phyloP scores from a whole-genome alignment of 176 grass and related monocot genomes.

The Ananas comosus region DNA sequence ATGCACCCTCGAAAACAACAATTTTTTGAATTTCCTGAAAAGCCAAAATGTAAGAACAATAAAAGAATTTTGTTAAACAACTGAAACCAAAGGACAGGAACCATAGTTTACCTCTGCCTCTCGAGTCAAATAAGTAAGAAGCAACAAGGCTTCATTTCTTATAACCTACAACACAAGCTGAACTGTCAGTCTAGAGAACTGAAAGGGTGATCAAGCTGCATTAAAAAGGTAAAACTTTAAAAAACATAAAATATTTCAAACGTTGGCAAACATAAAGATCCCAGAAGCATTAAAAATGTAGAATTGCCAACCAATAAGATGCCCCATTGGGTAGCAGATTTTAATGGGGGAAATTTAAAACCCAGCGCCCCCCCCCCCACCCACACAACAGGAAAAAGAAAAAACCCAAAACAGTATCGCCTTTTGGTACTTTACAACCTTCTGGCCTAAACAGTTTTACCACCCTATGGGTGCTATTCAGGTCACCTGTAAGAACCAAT shows the following conservation, averaged over 20 bases:
- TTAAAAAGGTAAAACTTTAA: not conserved
- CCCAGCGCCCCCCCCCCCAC: not conserved
- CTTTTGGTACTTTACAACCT: too few relatives aligned
- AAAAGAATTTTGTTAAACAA: not conserved
- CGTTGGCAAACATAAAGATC: not conserved
- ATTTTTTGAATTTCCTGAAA: conserved; percentile 99
- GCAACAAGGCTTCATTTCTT: conserved; percentile 93
- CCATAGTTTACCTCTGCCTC: conserved; percentile 67
- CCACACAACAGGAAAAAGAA: too few relatives aligned
- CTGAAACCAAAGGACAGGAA: conserved; percentile 24
- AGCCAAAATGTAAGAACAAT: conserved; percentile 15
- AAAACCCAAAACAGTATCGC: too few relatives aligned
- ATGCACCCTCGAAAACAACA: conserved; percentile 93
- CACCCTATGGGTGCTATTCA: too few relatives aligned
- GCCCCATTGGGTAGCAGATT: not conserved
- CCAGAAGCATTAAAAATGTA: not conserved
- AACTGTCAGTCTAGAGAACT: conserved; percentile 6
- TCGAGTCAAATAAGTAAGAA: conserved; percentile 93
- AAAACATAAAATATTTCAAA: not conserved
- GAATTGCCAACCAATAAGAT: not conserved
- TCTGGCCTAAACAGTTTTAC: too few relatives aligned
- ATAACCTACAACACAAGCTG: conserved; percentile 59
- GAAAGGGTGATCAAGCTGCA: not conserved
- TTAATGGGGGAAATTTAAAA: not conserved
- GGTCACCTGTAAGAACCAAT: too few relatives aligned